Conservation (phyloP, 2,329 filamentous ascomycete genomes). For the Pyrenochaeta sp. region DNA sequence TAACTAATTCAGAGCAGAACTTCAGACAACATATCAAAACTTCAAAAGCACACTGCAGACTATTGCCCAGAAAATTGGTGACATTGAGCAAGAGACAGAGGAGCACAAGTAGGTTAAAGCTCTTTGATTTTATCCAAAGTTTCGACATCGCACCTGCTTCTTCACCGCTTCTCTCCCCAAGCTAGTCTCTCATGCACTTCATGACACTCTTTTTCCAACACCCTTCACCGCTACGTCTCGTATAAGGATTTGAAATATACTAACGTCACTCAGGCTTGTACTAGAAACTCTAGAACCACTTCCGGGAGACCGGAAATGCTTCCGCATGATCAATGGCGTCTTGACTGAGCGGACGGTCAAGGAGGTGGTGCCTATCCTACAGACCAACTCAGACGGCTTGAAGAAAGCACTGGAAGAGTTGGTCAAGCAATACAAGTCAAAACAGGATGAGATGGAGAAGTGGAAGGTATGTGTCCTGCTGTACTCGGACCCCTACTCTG, state of each 20-base stretch:
- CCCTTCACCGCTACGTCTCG: conserved; percentile 27
- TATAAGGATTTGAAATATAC: conserved; percentile 8
- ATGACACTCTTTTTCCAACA: conserved; percentile 5
- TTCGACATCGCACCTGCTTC: conserved; percentile 8
- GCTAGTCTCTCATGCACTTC: conserved; percentile 15
- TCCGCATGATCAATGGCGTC: conserved; percentile 98
- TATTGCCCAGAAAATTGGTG: conserved; percentile 93
- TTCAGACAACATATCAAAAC: conserved; percentile 80
- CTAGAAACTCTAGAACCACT: conserved; percentile 89
- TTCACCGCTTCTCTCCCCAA: conserved; percentile 26
- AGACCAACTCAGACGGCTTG: conserved; percentile 92
- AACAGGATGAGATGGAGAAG: conserved; percentile 93
- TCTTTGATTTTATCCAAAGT: conserved; percentile 3
- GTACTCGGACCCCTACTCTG: background rate
- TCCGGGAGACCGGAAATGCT: conserved; percentile 88
- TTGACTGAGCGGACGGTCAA: conserved; percentile 92
- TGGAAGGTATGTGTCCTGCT: conserved; percentile 81
- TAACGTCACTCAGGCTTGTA: conserved; percentile 72
- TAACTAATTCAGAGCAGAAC: conserved; percentile 61
- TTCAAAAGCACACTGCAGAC: conserved; percentile 83
- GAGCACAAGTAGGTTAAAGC: conserved; percentile 84
- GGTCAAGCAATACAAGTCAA: conserved; percentile 93
- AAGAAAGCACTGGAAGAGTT: conserved; percentile 94
- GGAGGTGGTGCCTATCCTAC: conserved; percentile 88
- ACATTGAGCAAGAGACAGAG: conserved; percentile 96